Conservation (phyloP, 306 rosid genomes). For the Pyrus betulifolia region DNA sequence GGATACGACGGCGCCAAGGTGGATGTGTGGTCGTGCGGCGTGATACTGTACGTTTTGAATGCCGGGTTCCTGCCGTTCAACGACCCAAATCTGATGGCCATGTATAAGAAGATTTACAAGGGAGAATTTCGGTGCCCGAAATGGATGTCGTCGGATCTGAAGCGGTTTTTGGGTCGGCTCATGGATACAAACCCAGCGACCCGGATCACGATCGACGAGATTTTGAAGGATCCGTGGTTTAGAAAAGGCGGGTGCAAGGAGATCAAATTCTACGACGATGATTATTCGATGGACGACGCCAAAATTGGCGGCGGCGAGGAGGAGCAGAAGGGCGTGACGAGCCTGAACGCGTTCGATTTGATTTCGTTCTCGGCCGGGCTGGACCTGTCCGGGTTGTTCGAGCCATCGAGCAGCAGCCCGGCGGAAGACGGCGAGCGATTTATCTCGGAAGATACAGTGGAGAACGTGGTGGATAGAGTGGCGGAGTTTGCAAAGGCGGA, state of each 20-base stretch:
- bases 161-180: slow-evolving; percentile 37
- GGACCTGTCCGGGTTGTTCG: slow-evolving; percentile 51
- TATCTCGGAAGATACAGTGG: slow-evolving; percentile 25
- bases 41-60: slow-evolving; percentile 46
- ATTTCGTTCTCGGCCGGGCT: slow-evolving; percentile 55
- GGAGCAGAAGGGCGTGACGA: background rate
- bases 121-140: slow-evolving; percentile 65
- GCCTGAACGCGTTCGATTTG: slow-evolving; percentile 62
- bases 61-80: slow-evolving; percentile 75
- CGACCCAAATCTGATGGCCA: slow-evolving; percentile 58
- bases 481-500: slow-evolving; percentile 31
- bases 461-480: slow-evolving; percentile 27
- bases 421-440: slow-evolving; percentile 30
- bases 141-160: slow-evolving; percentile 55
- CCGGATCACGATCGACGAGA: slow-evolving; percentile 54
- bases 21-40: slow-evolving; percentile 71
- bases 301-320: slow-evolving; percentile 11
- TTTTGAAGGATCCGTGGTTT: slow-evolving; percentile 55
- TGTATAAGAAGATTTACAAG: slow-evolving; percentile 65
- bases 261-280: slow-evolving; percentile 28
- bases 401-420: background rate
- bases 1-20: slow-evolving; percentile 73
- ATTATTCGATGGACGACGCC: background rate
- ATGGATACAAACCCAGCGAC: slow-evolving; percentile 52
- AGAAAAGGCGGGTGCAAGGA: slow-evolving; percentile 37